Evolutionary conservation across 345 rosid genomes (phyloP), one percentile per base, ranked within the genome.

Genomic region (Acer negundo): DNA sequence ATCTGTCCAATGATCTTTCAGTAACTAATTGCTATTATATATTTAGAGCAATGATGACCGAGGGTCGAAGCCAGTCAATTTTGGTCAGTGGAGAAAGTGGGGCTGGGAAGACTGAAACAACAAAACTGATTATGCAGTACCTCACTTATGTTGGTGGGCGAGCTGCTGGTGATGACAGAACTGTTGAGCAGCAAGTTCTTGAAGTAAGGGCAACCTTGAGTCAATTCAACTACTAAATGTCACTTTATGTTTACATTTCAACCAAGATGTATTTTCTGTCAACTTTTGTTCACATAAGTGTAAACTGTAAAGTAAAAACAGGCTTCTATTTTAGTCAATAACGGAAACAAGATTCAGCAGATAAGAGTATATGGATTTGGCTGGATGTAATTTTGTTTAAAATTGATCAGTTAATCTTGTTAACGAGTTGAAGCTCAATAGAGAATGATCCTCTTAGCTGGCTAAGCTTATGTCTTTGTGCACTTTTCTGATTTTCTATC

Each of bases 71-170:
- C 86, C 99, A 96, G 79, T 94, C 99, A 78, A 94, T 96, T 78
- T 90, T 96, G 59, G 99, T 96, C 10, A 96, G 99, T 70, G 99
- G 99, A 82, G 99, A 96, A 87, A 96, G 99, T 86, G 99, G 99
- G 69, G 98, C 99, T 72, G 99, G 99, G 58, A 96, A 96, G 90
- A 96, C 99, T n/a, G 99, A 96, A 92, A 96, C 99, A 17, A 96
- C 99, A 47, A 96, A 96, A 83, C 84, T 96, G 62, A 93, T 96
- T 76, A 94, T 96, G 98, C 98, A 94, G 84, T 96, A 94, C 82
- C 98, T 96, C 73, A 91, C 99, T 61, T 96, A 85, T 84, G 97
- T 96, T 77, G 99, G 99, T 78, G 99, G 99, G 9, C 95, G 97
- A 70, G 92, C 92, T 70, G 93, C 90, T 84, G 93, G 84, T 65